phyloP scores from a whole-genome alignment of 305 asterid genomes.

The Monarda citriodora region DNA sequence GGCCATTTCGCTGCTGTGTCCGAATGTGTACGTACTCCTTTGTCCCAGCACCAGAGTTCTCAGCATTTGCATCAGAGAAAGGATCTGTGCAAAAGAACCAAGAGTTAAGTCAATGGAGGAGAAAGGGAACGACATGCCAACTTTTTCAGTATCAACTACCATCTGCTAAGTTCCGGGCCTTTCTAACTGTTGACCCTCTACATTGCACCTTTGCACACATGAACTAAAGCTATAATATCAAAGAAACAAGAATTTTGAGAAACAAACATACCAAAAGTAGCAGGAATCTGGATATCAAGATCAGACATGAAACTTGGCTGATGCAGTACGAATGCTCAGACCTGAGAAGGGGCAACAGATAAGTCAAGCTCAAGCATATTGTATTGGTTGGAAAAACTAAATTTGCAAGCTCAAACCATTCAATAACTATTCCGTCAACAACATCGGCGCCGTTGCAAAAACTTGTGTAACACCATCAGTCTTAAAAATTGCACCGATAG shows the following conservation, averaged over 20 bases:
- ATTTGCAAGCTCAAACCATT: neutral
- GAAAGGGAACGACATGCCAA: neutral
- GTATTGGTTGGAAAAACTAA: no score
- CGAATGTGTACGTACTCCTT: slow-evolving; percentile 66
- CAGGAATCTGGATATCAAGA: slow-evolving; percentile 51
- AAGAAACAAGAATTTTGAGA: neutral
- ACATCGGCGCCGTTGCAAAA: neutral
- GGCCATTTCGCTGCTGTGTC: slow-evolving; percentile 67
- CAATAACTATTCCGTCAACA: slow-evolving; percentile 1
- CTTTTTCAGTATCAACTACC: neutral
- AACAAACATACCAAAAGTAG: slow-evolving; percentile 44
- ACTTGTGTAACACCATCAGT: slow-evolving; percentile 5
- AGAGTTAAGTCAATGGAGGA: neutral
- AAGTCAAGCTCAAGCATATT: neutral
- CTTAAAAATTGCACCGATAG: neutral
- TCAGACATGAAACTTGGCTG: slow-evolving; percentile 66
- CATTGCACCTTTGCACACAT: no score
- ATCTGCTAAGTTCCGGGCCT: no score
- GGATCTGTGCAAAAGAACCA: slow-evolving; percentile 34
- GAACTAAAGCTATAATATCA: neutral
- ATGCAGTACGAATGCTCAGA: slow-evolving; percentile 32
- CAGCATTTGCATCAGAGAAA: slow-evolving; percentile 80
- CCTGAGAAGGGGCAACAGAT: slow-evolving; percentile 26
- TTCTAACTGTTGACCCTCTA: no score
- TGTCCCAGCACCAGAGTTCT: slow-evolving; percentile 56